Base-by-base conservation (phyloP, 1,284 basidiomycete genomes). In the Naganishia sp. region DNA sequence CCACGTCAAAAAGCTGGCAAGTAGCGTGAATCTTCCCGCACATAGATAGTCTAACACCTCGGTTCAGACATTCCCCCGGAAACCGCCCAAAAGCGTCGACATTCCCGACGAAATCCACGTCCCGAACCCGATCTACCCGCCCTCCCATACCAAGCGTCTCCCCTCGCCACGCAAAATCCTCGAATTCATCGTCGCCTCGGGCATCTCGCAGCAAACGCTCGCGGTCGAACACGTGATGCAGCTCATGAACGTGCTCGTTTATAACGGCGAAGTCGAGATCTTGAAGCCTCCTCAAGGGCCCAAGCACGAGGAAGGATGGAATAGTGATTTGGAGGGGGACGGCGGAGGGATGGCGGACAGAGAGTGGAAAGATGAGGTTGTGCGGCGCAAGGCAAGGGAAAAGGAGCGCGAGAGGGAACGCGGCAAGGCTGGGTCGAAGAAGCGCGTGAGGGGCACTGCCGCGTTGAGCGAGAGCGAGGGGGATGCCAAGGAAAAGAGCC, bases 151-250 rank as follows among this genome's bases (percentile, higher is more conserved):
- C 13, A 52, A 71, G 1, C 68, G 65, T 36, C 71, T 75, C 7
- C 74, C 73, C 1, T 73, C 74, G 0, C 78, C 79, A 0, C 55
- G 70, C 7, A 69, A 71, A 10, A 69, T 80, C 5, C 71, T 76
- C 2, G 56, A 63, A 15, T 71, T 72, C 61, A 68, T 79, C 69
- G 73, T 73, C 56, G 69, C 71, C 21, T 56, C 68, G 18, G 68
- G 68, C 11, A 69, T 77, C 53, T 63, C 66, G 46, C 68, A 68
- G 13, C 75, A 74, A 18, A 68, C 68, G 18, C 61, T 80, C 6
- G 72, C 71, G 5, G 72, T 77, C 52, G 76, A 78, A 66, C 75
- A 80, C 57, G 72, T 80, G 28, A 79, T 79, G 75, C 78, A 80
- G 63, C 73, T 75, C 52, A 77, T 78, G 71, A 74, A 78, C 25